Conservation (phyloP, 306 rosid genomes). For the Inga laurina region DNA sequence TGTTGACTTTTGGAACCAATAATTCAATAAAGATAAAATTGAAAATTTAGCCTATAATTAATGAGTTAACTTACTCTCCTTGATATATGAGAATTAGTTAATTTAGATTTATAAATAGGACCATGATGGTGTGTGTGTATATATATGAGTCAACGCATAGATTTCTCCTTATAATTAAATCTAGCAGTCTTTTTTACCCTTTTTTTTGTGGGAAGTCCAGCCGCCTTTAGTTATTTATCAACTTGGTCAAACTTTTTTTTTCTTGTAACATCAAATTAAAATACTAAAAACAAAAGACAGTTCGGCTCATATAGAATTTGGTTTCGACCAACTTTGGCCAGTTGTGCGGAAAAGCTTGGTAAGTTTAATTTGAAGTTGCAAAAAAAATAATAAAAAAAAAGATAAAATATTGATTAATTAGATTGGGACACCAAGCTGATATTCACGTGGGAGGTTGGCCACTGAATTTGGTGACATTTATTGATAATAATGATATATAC, state of each 20-base stretch:
- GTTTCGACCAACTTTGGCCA: neutral
- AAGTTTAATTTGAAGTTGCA: too few relatives aligned
- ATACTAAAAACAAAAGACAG: neutral
- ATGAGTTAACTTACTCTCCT: too few relatives aligned
- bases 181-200: neutral
- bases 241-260: neutral
- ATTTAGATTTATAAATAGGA: too few relatives aligned
- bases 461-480: neutral
- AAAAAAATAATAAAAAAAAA: too few relatives aligned
- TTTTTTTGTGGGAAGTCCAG: neutral
- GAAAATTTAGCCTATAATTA: too few relatives aligned
- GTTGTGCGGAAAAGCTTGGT: too few relatives aligned
- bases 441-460: constrained; percentile 22
- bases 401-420: too few relatives aligned
- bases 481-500: constrained; percentile 13
- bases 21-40: too few relatives aligned
- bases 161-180: neutral
- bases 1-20: too few relatives aligned
- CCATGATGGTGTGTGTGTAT: neutral
- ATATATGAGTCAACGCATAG: neutral
- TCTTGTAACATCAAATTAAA: neutral
- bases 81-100: too few relatives aligned
- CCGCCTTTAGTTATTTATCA: neutral
- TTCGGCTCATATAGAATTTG: neutral
- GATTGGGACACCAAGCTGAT: neutral